These are phyloP conservation scores for Tetragonia tetragonoides DNA, from an alignment of 148 eudicot genomes.

Conservation along the genomic window DNA sequence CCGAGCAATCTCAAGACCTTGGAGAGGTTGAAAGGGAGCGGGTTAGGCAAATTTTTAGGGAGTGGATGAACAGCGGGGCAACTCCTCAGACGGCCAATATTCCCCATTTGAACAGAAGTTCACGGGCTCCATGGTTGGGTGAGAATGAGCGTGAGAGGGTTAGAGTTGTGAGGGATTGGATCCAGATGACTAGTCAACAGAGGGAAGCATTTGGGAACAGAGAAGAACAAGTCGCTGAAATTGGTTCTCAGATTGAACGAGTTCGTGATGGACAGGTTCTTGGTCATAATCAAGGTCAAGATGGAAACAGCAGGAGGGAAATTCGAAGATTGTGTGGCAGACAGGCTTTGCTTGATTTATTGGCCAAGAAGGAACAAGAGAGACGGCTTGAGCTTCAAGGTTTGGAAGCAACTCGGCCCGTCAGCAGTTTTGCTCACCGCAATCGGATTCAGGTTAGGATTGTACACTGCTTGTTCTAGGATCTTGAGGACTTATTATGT, in stretches of 20 bases:
- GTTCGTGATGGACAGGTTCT: constrained; percentile 47
- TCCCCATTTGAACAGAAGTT: constrained; percentile 33
- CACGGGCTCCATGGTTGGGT: constrained; percentile 50
- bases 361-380: constrained; percentile 58
- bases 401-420: constrained; percentile 52
- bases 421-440: constrained; percentile 68
- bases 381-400: constrained; percentile 59
- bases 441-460: constrained; percentile 80
- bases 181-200: constrained; percentile 46
- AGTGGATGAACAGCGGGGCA: constrained; percentile 61
- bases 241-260: constrained; percentile 50
- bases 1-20: constrained; percentile 62
- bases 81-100: constrained; percentile 34
- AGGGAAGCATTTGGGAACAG: constrained; percentile 35
- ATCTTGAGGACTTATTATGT: not conserved
- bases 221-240: constrained; percentile 51
- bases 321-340: constrained; percentile 78
- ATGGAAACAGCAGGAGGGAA: constrained; percentile 41
- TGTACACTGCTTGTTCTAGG: not conserved
- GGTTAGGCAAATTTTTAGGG: constrained; percentile 60
- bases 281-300: constrained; percentile 32
- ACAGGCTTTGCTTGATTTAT: constrained; percentile 82
- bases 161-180: constrained; percentile 61
- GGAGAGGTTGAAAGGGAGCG: constrained; percentile 66
- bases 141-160: constrained; percentile 61